Conservation (phyloP, 83 land plant species). For the Larix sibirica region DNA sequence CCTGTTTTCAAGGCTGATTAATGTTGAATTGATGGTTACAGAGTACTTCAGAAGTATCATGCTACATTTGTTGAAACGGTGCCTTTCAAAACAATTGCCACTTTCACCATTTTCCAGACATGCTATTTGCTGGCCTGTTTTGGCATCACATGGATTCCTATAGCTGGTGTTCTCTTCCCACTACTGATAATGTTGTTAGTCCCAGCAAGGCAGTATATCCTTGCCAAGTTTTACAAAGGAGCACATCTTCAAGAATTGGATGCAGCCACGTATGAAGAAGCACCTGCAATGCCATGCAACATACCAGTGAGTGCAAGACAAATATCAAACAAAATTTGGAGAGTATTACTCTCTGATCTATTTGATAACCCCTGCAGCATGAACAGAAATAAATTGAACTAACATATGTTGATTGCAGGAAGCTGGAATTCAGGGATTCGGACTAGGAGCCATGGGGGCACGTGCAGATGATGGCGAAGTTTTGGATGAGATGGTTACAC, state of each 20-base stretch:
- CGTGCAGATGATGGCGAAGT: conserved; percentile 50
- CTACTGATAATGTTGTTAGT: conserved; percentile 84
- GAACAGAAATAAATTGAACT: neutral
- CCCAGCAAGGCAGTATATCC: conserved; percentile 76
- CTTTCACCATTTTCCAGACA: conserved; percentile 84
- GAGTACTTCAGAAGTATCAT: conserved; percentile 77
- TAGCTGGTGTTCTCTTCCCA: conserved; percentile 95
- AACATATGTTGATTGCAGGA: conserved; percentile 34
- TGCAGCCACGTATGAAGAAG: conserved; percentile 95
- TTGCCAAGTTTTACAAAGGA: conserved; percentile 75
- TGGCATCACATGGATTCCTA: conserved; percentile 93
- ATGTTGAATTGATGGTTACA: conserved; percentile 23
- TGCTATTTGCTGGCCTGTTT: conserved; percentile 77
- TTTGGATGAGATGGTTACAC: conserved; percentile 65
- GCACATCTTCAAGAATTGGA: conserved; percentile 85
- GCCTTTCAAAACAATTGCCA: conserved; percentile 79
- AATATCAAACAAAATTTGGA: no score
- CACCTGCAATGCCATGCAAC: conserved; percentile 56
- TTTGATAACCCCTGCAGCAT: neutral
- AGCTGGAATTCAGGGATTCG: conserved; percentile 22
- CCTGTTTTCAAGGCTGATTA: neutral
- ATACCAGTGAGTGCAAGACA: conserved; percentile 37
- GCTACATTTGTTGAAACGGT: conserved; percentile 87
- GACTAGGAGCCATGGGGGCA: conserved; percentile 10
- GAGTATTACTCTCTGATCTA: no score